These are phyloP conservation scores for Venturia asperata DNA, from an alignment of 2,329 filamentous ascomycete species.

Conservation along the genomic window DNA sequence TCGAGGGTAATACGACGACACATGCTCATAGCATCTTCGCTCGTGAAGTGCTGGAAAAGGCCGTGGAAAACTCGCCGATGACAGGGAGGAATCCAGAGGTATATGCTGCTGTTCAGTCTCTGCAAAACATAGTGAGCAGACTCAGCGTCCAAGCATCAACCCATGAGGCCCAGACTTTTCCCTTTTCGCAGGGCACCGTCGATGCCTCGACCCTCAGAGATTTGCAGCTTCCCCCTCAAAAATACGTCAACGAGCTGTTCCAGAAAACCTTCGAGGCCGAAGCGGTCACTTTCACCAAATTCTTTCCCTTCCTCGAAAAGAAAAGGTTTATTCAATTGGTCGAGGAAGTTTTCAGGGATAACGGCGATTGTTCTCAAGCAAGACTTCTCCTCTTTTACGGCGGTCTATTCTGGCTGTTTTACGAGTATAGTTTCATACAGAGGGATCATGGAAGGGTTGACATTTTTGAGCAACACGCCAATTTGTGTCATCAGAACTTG, in stretches of 20 bases:
- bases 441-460: slow-evolving; percentile 1
- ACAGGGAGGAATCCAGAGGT: slow-evolving; percentile 29
- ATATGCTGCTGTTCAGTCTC: slow-evolving; percentile 28
- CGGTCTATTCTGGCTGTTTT: slow-evolving; percentile 34
- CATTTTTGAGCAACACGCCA: slow-evolving; percentile 29
- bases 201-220: neutral
- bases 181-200: slow-evolving; percentile 24
- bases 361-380: slow-evolving; percentile 36
- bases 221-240: neutral
- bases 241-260: neutral
- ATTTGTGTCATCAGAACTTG: slow-evolving; percentile 38
- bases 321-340: slow-evolving; percentile 34
- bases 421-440: slow-evolving; percentile 27
- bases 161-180: slow-evolving; percentile 15
- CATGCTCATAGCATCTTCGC: slow-evolving; percentile 44
- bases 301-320: slow-evolving; percentile 25
- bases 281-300: slow-evolving; percentile 13
- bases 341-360: slow-evolving; percentile 38
- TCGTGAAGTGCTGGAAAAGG: slow-evolving; percentile 36
- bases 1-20: slow-evolving; percentile 46
- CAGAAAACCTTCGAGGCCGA: neutral
- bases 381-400: slow-evolving; percentile 36
- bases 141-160: slow-evolving; percentile 24
- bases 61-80: slow-evolving; percentile 29
- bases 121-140: slow-evolving; percentile 30